Conservation (phyloP, 331 rosid genomes). For the Malus hybrid region DNA sequence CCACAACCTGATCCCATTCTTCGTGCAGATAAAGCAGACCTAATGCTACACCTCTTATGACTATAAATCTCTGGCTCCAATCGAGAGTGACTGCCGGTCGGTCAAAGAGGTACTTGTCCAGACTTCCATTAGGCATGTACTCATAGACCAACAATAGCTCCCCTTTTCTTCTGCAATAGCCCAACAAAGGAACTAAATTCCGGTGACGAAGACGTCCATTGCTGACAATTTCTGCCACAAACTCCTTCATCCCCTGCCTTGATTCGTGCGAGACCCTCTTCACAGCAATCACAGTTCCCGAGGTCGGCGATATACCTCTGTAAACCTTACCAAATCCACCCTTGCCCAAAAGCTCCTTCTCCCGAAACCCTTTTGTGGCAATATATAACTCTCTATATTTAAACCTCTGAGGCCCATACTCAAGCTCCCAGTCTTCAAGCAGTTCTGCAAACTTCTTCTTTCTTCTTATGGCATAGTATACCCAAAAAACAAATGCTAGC, state of each 20-base stretch:
- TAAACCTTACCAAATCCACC: conserved; percentile 40
- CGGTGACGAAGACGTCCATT: conserved; percentile 33
- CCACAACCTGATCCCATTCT: conserved; percentile 28
- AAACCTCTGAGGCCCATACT: conserved; percentile 32
- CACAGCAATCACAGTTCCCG: conserved; percentile 21
- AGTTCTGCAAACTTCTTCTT: conserved; percentile 21
- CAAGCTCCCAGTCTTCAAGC: conserved; percentile 36
- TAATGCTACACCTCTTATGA: conserved; percentile 26
- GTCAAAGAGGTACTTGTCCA: conserved; percentile 13
- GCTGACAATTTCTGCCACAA: conserved; percentile 34
- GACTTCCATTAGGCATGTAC: conserved; percentile 31
- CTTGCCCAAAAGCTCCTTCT: conserved; percentile 15
- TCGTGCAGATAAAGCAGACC: conserved; percentile 31
- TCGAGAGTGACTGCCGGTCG: neutral
- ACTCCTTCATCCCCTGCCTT: conserved; percentile 30
- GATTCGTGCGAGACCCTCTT: conserved; percentile 26
- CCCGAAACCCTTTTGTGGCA: conserved; percentile 34
- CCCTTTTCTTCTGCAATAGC: conserved; percentile 29
- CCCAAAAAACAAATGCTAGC: neutral
- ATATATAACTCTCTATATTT: conserved; percentile 25
- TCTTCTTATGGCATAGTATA: neutral
- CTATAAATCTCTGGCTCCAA: conserved; percentile 30
- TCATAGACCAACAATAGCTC: conserved; percentile 34
- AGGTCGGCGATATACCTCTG: conserved; percentile 17
- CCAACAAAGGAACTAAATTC: conserved; percentile 27